A percentile compares a stretch with the other conserved stretches of the same genome.
Conservation (phyloP, 2,329 filamentous ascomycete species). For the Allantophomopsis lycopodina region DNA sequence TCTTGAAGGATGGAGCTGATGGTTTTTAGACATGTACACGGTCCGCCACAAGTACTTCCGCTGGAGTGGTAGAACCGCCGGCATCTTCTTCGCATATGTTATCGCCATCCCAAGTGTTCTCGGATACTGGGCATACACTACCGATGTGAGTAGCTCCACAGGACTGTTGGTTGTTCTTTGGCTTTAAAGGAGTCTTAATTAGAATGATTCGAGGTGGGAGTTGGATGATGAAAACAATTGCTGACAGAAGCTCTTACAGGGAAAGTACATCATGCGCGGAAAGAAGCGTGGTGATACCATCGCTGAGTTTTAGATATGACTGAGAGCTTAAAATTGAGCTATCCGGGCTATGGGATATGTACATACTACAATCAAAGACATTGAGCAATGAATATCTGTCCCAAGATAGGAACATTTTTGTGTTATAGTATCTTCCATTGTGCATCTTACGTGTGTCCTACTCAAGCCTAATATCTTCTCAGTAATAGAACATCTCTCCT, state of each 20-base stretch:
- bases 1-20: slow-evolving; percentile 3
- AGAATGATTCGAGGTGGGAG: background rate
- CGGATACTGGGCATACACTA: slow-evolving; percentile 61
- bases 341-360: too few relatives aligned
- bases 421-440: too few relatives aligned
- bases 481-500: too few relatives aligned
- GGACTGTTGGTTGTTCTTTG: background rate
- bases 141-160: slow-evolving; percentile 57
- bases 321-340: too few relatives aligned
- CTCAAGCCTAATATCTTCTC: too few relatives aligned
- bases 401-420: too few relatives aligned
- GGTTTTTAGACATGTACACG: slow-evolving; percentile 55
- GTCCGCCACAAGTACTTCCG: slow-evolving; percentile 92
- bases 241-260: slow-evolving; percentile 36
- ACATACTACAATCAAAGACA: too few relatives aligned
- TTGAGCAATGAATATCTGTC: too few relatives aligned
- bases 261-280: slow-evolving; percentile 71
- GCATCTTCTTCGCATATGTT: slow-evolving; percentile 66
- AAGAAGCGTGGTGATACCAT: slow-evolving; percentile 84
- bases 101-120: slow-evolving; percentile 58
- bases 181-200: background rate
- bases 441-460: too few relatives aligned
- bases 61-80: slow-evolving; percentile 76
- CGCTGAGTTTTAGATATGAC: slow-evolving; percentile 49
- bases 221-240: slow-evolving; percentile 1